Percentiles rank a stretch among this genome's conserved stretches.
phyloP scores from a whole-genome alignment of 2,329 filamentous ascomycete genomes.

The Cadophora sp. region DNA sequence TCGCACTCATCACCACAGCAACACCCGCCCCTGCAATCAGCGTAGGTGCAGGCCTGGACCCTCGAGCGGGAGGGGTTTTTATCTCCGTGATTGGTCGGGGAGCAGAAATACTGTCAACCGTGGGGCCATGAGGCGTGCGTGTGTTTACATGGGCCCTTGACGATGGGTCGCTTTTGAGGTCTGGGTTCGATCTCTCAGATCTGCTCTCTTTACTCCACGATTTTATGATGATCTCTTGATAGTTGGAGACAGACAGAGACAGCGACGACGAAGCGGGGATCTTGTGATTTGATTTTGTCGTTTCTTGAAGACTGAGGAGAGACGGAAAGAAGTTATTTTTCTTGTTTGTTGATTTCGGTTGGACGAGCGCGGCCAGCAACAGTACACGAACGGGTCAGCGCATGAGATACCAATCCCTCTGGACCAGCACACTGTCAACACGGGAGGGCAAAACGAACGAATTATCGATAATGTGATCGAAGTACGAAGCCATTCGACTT shows the following conservation, averaged over 20 bases:
- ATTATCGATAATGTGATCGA: conserved; percentile 30
- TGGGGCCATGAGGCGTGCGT: conserved; percentile 21
- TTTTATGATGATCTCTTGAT: conserved; percentile 9
- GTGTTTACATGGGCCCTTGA: conserved; percentile 28
- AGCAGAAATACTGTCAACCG: neutral
- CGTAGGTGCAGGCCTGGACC: conserved; percentile 4
- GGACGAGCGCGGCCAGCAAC: neutral
- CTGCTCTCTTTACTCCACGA: conserved; percentile 11
- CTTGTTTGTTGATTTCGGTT: conserved; percentile 14
- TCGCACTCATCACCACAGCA: conserved; percentile 16
- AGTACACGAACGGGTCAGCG: conserved; percentile 2
- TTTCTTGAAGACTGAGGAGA: neutral
- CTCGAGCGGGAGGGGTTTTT: conserved; percentile 7
- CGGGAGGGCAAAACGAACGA: neutral
- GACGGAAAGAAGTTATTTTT: neutral
- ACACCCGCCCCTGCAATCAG: conserved; percentile 7
- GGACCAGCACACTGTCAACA: neutral
- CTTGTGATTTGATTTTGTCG: neutral
- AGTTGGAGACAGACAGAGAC: neutral
- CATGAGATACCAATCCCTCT: neutral
- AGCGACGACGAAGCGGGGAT: neutral
- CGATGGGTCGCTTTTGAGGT: conserved; percentile 28
- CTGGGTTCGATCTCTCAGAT: conserved; percentile 9
- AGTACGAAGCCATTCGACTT: conserved; percentile 25
- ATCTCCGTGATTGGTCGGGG: conserved; percentile 26